These are phyloP conservation scores for Rhizopus arrhizus DNA, from an alignment of 371 early-diverging fungal genomes.

Conservation along the genomic window DNA sequence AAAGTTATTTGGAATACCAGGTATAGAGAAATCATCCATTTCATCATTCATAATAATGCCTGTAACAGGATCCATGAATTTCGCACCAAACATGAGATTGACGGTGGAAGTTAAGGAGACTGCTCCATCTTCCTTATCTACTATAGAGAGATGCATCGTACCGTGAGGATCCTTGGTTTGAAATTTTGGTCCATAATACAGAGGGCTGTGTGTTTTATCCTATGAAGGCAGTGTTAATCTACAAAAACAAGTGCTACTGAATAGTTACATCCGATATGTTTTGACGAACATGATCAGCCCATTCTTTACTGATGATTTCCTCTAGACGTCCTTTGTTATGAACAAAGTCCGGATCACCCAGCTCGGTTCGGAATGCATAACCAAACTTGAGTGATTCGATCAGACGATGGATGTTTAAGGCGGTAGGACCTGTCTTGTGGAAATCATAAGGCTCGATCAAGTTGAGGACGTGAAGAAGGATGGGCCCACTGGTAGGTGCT, in stretches of 20 bases:
- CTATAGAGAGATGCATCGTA: conserved; percentile 94
- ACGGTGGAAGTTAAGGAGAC: conserved; percentile 94
- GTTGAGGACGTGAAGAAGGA: conserved; percentile 83
- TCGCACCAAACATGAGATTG: conserved; percentile 95
- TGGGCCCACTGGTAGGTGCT: conserved; percentile 83
- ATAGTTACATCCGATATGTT: conserved; percentile 70
- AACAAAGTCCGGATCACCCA: conserved; percentile 80
- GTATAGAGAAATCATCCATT: conserved; percentile 98
- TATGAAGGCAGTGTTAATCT: conserved; percentile 2
- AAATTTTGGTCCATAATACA: conserved; percentile 80
- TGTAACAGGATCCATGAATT: conserved; percentile 87
- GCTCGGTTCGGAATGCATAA: conserved; percentile 79
- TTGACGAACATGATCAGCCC: conserved; percentile 62
- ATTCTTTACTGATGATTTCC: conserved; percentile 71
- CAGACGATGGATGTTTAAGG: conserved; percentile 74
- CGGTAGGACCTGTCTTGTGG: conserved; percentile 47
- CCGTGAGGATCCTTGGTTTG: conserved; percentile 86
- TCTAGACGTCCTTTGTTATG: conserved; percentile 51
- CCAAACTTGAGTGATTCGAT: conserved; percentile 93
- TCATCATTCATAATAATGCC: conserved; percentile 98
- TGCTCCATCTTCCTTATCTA: conserved; percentile 79
- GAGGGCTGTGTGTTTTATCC: conserved; percentile 44
- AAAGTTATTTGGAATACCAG: conserved; percentile 82
- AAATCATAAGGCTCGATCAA: conserved; percentile 84
- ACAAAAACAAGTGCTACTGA: background rate